Base-by-base conservation (phyloP, 768 basidiomycete species). In the Thelephora ganbajun region DNA sequence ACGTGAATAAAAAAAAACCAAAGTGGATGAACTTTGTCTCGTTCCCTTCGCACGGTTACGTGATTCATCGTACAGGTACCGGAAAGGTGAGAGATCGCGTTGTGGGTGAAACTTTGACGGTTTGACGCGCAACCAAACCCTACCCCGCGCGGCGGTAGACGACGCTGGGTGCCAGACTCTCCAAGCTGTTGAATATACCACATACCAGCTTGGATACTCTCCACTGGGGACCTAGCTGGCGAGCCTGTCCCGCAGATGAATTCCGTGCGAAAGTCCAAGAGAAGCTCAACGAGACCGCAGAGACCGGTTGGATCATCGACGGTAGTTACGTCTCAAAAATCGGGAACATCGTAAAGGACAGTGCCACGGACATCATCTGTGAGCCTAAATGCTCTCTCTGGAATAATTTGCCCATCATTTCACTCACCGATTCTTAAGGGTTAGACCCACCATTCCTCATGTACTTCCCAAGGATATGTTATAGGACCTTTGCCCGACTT, bases 391-490 rank as follows among this genome's bases (percentile, higher is more conserved):
- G 33, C n/a, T n/a, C n/a, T n/a, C n/a, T n/a, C n/a, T 14, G 42
- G 47, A 23, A 44, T 41, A 5, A 22, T 23, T 18, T 16, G 22
- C 7, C 35, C 13, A n/a, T n/a, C n/a, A n/a, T 7, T 6, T 44
- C 19, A 26, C 30, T 44, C 20, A 41, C 35, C 2, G 42, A 35
- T 35, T n/a, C 14, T 22, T 16, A 36, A 83, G 80, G 82, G 82
- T 63, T 83, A 18, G 80, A 83, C 53, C 79, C 80, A 6, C 82
- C 80, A 11, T 61, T 83, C 33, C 14, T 63, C 7, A 59, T 74
- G 9, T 83, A 83, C 62, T 67, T 83, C 47, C 77, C 80, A 18
- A 76, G 81, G 13, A 53, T 81, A 20, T 55, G 72, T 50, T 52
- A 64, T 47, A 68, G 80, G 43, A 82, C 79, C 0, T 54, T 78